phyloP scores from a whole-genome alignment of 768 basidiomycete species.

The Termitomyces sp. region DNA sequence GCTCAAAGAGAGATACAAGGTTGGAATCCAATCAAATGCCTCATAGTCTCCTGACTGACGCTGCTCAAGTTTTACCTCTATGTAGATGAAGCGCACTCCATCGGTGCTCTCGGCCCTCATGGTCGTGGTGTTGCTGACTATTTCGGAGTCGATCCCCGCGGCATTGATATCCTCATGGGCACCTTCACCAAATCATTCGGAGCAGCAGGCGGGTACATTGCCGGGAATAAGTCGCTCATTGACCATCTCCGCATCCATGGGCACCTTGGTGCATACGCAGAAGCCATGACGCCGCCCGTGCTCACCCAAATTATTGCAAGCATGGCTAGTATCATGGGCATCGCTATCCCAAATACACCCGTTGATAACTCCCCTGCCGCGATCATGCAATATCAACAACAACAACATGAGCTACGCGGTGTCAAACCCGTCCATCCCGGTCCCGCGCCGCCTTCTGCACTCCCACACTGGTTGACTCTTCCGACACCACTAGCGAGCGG shows the following conservation, averaged over 20 bases:
- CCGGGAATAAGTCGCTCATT: conserved; percentile 77
- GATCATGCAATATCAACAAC: conserved; percentile 15
- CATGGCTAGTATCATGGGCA: conserved; percentile 97
- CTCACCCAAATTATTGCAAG: conserved; percentile 86
- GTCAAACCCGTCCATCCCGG: conserved; percentile 52
- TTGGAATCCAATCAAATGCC: conserved; percentile 23
- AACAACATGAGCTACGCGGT: conserved; percentile 19
- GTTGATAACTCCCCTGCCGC: conserved; percentile 22
- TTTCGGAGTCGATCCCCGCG: conserved; percentile 75
- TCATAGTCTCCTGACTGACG: background rate
- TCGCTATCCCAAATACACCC: conserved; percentile 35
- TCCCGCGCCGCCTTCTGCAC: conserved; percentile 52
- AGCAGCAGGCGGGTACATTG: conserved; percentile 91
- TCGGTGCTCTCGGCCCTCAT: conserved; percentile 91
- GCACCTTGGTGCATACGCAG: conserved; percentile 81
- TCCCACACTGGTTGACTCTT: conserved; percentile 79
- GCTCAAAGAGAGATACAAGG: conserved; percentile 94
- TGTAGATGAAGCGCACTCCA: conserved; percentile 95
- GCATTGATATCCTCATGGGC: conserved; percentile 94
- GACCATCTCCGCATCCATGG: conserved; percentile 77
- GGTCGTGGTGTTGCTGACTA: conserved; percentile 96
- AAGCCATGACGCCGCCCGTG: conserved; percentile 87
- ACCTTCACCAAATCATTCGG: conserved; percentile 97
- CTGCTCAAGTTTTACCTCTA: conserved; percentile 81
- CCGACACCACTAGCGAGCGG: conserved; percentile 73